These are phyloP conservation scores for Cephalotrichum gorgonifer DNA, from an alignment of 2,329 filamentous ascomycete genomes.

Conservation along the genomic window DNA sequence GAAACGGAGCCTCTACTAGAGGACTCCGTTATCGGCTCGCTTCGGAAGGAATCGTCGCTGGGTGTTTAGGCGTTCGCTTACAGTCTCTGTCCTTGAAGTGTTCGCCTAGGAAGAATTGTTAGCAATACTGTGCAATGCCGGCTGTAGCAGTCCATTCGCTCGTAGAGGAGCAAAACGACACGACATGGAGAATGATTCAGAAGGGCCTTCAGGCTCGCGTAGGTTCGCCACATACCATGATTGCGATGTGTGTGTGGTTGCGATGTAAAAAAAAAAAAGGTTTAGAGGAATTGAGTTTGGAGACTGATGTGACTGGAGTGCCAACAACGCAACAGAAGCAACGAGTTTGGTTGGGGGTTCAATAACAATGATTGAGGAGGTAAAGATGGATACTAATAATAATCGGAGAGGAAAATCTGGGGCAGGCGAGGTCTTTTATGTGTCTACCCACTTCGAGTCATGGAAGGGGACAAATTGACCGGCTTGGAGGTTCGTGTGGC, in stretches of 20 bases:
- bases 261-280: not conserved
- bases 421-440: constrained; percentile 2
- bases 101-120: not conserved
- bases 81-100: constrained; percentile 3
- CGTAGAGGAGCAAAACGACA: not conserved
- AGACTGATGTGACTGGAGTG: not conserved
- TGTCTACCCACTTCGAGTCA: not conserved
- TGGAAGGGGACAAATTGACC: not conserved
- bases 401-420: not conserved
- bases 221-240: constrained; percentile 6
- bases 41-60: no score
- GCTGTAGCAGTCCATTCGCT: not conserved
- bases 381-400: constrained; percentile 1
- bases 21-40: not conserved
- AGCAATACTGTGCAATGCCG: not conserved
- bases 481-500: constrained; percentile 3
- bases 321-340: not conserved
- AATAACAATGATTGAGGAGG: not conserved
- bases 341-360: not conserved
- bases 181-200: no score
- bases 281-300: not conserved
- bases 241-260: constrained; percentile 6
- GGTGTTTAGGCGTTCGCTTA: not conserved
- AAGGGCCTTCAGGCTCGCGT: no score
- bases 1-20: not conserved